These are phyloP conservation scores for Verticillium alfalfae DNA, from an alignment of 2,329 filamentous ascomycete genomes.

Conservation along the genomic window DNA sequence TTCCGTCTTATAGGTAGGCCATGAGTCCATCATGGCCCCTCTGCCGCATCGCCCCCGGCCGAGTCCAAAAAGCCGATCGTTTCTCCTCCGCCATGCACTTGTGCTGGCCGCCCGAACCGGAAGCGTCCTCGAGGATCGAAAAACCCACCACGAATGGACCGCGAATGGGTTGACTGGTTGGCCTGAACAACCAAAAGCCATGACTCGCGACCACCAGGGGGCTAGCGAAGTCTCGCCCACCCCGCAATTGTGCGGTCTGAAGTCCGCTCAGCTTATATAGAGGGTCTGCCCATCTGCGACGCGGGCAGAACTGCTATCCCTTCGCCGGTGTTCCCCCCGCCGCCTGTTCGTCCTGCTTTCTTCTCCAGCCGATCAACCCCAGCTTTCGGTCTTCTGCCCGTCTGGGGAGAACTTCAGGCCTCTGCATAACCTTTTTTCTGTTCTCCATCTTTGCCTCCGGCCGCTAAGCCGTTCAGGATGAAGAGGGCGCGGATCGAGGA, in stretches of 20 bases:
- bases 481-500: conserved; percentile 15
- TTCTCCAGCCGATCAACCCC: conserved; percentile 8
- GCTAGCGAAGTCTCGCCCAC: conserved; percentile 1
- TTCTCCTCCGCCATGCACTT: background rate
- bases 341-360: conserved; percentile 9
- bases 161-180: background rate
- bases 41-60: background rate
- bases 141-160: background rate
- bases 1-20: background rate
- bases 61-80: background rate
- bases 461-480: conserved; percentile 6
- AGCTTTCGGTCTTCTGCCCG: conserved; percentile 1
- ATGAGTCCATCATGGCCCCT: background rate
- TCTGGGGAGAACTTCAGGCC: background rate
- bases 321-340: conserved; percentile 3
- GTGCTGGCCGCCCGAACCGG: background rate
- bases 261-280: conserved; percentile 12
- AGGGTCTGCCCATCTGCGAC: conserved; percentile 4
- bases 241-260: conserved; percentile 7
- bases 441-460: background rate
- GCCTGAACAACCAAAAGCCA: background rate
- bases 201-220: conserved; percentile 3
- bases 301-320: background rate
- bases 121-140: background rate
- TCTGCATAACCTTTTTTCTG: background rate